phyloP scores from a whole-genome alignment of 164 flowering plant species.

The Houttuynia cordata region DNA sequence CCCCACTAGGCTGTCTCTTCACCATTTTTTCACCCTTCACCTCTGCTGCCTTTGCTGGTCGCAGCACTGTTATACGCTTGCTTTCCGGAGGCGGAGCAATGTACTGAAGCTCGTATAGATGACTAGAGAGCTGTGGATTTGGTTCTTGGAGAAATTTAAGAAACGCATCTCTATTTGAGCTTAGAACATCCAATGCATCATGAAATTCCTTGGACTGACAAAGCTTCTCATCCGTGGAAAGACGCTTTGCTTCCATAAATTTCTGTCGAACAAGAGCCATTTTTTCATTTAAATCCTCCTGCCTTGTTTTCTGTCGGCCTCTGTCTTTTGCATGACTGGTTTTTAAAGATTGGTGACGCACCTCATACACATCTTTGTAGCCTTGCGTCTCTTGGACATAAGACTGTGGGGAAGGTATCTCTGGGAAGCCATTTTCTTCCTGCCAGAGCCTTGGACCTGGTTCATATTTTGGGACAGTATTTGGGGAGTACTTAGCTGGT shows the following conservation, averaged over 20 bases:
- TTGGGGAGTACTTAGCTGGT: constrained; percentile 26
- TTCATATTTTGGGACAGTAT: constrained; percentile 19
- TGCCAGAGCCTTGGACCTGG: constrained; percentile 27
- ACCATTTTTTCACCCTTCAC: constrained; percentile 23
- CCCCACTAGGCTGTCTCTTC: constrained; percentile 22
- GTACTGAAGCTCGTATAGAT: constrained; percentile 33
- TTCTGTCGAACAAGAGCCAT: constrained; percentile 88
- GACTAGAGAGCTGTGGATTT: constrained; percentile 50
- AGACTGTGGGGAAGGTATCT: constrained; percentile 16
- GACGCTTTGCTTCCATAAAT: constrained; percentile 80
- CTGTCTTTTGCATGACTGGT: constrained; percentile 19
- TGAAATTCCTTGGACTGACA: constrained; percentile 78
- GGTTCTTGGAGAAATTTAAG: constrained; percentile 82
- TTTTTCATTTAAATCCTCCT: constrained; percentile 31
- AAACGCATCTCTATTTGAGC: constrained; percentile 67
- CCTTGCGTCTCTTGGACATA: constrained; percentile 21
- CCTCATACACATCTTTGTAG: constrained; percentile 57
- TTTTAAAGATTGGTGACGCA: constrained; percentile 41
- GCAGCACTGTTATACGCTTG: constrained; percentile 79
- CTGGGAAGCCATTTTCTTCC: constrained; percentile 23
- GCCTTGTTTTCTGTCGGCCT: constrained; percentile 28
- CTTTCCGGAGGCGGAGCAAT: constrained; percentile 48
- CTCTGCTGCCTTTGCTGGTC: constrained; percentile 57
- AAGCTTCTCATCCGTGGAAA: constrained; percentile 62
- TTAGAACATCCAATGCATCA: constrained; percentile 77